Evolutionary conservation across 176 grass and related monocot genomes (phyloP).

Genomic region (Avena eriantha): DNA sequence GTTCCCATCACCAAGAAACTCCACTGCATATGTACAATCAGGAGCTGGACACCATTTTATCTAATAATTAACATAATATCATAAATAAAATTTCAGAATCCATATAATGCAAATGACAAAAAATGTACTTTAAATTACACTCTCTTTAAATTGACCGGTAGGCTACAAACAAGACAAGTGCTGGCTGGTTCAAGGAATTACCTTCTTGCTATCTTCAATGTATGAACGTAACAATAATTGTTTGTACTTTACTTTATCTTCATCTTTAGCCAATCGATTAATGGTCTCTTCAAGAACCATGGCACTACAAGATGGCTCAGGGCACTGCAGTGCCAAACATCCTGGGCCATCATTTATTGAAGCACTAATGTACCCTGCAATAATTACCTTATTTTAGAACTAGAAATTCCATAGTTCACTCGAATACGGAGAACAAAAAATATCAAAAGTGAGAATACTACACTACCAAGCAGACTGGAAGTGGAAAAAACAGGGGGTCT

Average conservation of each 20-base stretch:
- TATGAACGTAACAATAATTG: conserved; percentile 75
- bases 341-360: conserved; percentile 82
- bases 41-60: conserved; percentile 98
- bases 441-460: background rate
- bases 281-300: conserved; percentile 71
- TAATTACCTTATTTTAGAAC: conserved; percentile 32
- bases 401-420: conserved; percentile 11
- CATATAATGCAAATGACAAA: conserved; percentile 9
- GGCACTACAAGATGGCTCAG: conserved; percentile 82
- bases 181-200: conserved; percentile 39
- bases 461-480: no score
- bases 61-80: conserved; percentile 47
- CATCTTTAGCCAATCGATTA: conserved; percentile 66
- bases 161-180: background rate
- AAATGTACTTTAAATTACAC: background rate
- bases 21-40: conserved; percentile 85
- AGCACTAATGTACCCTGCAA: conserved; percentile 82
- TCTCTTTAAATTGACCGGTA: background rate
- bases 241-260: conserved; percentile 72
- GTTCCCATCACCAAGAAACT: conserved; percentile 73
- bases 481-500: no score
- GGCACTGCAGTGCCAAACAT: conserved; percentile 86
- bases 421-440: background rate
- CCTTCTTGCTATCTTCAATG: conserved; percentile 91
- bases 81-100: conserved; percentile 20